phyloP scores from a whole-genome alignment of 257 asterid genomes.

The Ehretia macrophylla region DNA sequence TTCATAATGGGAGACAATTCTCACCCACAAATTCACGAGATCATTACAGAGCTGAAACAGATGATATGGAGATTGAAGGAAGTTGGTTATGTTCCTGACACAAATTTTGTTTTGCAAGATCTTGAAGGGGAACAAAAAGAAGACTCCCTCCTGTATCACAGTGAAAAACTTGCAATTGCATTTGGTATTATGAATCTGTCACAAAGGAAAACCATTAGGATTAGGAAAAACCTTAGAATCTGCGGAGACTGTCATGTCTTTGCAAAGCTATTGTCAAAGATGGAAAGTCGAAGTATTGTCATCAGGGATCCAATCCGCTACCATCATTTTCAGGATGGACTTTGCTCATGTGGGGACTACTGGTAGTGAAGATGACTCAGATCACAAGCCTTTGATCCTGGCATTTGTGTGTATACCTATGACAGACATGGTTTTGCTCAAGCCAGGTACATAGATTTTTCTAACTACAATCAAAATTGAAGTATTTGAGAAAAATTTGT shows the following conservation, averaged over 20 bases:
- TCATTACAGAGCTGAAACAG: conserved; percentile 45
- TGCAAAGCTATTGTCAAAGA: conserved; percentile 64
- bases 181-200: conserved; percentile 68
- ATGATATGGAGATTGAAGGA: conserved; percentile 53
- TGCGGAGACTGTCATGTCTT: conserved; percentile 88
- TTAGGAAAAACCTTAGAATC: conserved; percentile 79
- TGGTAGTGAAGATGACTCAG: conserved; percentile 29
- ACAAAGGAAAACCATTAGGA: conserved; percentile 58
- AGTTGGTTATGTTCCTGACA: conserved; percentile 76
- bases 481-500: too few species aligned
- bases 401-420: neutral
- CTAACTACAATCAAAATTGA: too few species aligned
- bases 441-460: neutral
- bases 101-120: conserved; percentile 82
- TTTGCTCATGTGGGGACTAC: conserved; percentile 87
- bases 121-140: conserved; percentile 91
- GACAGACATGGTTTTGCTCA: neutral
- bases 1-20: conserved; percentile 68
- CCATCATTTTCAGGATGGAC: conserved; percentile 83
- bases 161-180: conserved; percentile 82
- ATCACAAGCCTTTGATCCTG: neutral
- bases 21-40: conserved; percentile 53
- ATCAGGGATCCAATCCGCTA: conserved; percentile 88
- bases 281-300: conserved; percentile 56
- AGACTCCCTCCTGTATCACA: conserved; percentile 67